phyloP scores from a whole-genome alignment of 176 grass and related monocot genomes.

The Rhynchospora tenuis region DNA sequence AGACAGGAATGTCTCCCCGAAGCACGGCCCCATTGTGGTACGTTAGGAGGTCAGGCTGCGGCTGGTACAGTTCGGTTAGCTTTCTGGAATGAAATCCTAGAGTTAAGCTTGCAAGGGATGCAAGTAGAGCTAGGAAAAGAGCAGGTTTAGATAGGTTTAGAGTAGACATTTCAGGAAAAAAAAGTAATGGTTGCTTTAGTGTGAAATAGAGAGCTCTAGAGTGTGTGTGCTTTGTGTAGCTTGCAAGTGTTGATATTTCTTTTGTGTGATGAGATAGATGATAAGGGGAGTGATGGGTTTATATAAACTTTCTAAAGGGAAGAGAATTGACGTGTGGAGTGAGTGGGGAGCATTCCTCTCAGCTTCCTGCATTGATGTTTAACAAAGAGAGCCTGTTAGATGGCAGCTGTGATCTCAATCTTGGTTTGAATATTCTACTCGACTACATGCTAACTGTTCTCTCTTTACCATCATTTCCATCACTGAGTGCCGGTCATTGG shows the following conservation, averaged over 20 bases:
- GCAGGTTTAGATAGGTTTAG: background rate
- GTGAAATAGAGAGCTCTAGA: too few relatives aligned
- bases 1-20: conserved; percentile 41
- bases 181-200: background rate
- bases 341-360: background rate
- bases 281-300: background rate
- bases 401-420: conserved; percentile 12
- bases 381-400: background rate
- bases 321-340: background rate
- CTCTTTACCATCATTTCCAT: background rate
- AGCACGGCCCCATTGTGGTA: conserved; percentile 66
- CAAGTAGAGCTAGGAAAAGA: conserved; percentile 19
- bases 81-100: conserved; percentile 24
- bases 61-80: conserved; percentile 39
- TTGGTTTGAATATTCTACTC: background rate
- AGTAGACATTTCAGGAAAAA: background rate
- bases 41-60: conserved; percentile 39
- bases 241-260: background rate
- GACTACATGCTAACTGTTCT: background rate
- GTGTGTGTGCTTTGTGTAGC: background rate
- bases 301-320: background rate
- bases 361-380: conserved; percentile 15
- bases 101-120: background rate
- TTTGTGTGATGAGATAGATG: background rate
- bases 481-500: background rate